Conservation (phyloP, 306 rosid species). For the Lathyrus sativus region DNA sequence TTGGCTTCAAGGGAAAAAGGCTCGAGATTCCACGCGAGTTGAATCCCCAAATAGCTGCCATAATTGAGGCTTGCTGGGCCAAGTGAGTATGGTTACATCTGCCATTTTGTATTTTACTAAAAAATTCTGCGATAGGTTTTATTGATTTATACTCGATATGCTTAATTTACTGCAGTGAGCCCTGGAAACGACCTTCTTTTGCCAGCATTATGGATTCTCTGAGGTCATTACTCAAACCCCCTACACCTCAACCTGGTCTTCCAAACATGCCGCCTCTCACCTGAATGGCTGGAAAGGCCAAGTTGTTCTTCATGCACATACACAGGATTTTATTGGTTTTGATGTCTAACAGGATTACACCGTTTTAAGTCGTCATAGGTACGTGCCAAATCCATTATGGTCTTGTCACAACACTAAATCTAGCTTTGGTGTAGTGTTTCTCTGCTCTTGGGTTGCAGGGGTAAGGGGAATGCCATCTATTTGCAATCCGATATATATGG, state of each 20-base stretch:
- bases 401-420: constrained; percentile 29
- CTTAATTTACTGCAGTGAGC: constrained; percentile 70
- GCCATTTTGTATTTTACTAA: neutral
- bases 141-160: constrained; percentile 13
- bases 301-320: constrained; percentile 63
- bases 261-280: constrained; percentile 53
- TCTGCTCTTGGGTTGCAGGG: neutral
- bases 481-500: too few species aligned
- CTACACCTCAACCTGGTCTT: constrained; percentile 70
- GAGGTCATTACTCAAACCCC: constrained; percentile 74
- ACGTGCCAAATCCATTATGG: constrained; percentile 26
- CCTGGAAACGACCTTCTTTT: constrained; percentile 96
- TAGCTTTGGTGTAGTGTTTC: constrained; percentile 10
- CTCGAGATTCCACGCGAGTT: constrained; percentile 86
- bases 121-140: constrained; percentile 21
- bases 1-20: constrained; percentile 84
- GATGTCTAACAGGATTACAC: constrained; percentile 54
- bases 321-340: constrained; percentile 55
- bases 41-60: constrained; percentile 74
- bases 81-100: constrained; percentile 59
- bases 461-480: constrained; percentile 11
- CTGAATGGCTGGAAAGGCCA: constrained; percentile 52
- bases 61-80: constrained; percentile 97
- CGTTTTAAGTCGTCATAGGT: constrained; percentile 59
- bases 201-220: constrained; percentile 84